Evolutionary conservation across 371 early-diverging fungal species (phyloP).

Genomic region (Rhizopus microsporus): DNA sequence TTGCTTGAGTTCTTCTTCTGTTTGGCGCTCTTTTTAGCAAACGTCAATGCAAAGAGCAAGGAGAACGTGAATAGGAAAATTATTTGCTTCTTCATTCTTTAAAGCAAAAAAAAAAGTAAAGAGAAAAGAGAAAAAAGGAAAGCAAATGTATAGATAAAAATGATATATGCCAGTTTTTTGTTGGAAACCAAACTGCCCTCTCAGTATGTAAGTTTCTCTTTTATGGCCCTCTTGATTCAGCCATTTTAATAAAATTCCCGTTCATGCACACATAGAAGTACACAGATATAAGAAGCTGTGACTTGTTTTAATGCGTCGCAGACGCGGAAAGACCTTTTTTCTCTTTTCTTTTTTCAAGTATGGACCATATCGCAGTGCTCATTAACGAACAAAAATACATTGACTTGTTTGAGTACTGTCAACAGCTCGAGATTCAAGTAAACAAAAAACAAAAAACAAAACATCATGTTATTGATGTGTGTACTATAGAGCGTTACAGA

Average conservation of each 20-base stretch:
- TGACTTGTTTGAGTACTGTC: no score
- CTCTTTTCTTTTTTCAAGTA: no score
- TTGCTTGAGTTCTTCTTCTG: not conserved
- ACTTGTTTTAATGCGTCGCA: no score
- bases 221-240: not conserved
- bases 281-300: no score
- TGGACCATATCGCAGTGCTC: no score
- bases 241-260: no score
- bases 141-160: not conserved
- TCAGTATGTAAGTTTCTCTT: not conserved
- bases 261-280: no score
- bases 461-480: no score
- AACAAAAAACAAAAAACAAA: no score
- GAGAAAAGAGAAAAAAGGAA: not conserved
- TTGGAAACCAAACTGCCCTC: not conserved
- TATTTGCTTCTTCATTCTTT: not conserved
- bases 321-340: no score
- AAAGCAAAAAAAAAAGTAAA: not conserved
- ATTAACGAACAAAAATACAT: no score
- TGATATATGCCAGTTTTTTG: not conserved
- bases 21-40: not conserved
- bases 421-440: no score
- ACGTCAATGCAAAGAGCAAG: not conserved
- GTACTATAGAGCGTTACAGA: constrained; percentile 9
- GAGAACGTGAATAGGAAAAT: not conserved